Conservation (phyloP, 2,329 filamentous ascomycete genomes). For the Colletotrichum paranaense region DNA sequence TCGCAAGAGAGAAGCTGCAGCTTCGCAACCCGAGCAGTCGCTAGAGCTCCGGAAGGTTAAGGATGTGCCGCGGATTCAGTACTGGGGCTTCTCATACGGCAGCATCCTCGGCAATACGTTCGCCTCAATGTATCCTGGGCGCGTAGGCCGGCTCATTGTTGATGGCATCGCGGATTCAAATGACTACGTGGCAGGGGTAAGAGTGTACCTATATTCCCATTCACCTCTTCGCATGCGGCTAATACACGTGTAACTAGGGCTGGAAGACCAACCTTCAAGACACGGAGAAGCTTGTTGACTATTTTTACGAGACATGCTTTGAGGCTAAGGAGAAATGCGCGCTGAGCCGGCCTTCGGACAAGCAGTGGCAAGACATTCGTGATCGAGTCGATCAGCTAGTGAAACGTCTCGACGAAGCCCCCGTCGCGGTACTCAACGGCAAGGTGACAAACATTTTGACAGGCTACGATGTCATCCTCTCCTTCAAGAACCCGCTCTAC, state of each 20-base stretch:
- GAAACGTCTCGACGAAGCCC: constrained; percentile 41
- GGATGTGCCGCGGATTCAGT: constrained; percentile 49
- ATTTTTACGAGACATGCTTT: constrained; percentile 51
- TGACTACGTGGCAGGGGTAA: constrained; percentile 49
- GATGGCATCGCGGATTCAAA: constrained; percentile 51
- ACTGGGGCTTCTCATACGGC: constrained; percentile 62
- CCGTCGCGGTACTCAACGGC: constrained; percentile 39
- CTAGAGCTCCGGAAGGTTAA: background rate
- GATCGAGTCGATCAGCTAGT: constrained; percentile 47
- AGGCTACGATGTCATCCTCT: constrained; percentile 42
- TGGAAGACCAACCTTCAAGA: constrained; percentile 52
- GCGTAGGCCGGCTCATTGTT: constrained; percentile 54
- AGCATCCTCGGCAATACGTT: constrained; percentile 49
- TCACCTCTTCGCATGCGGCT: background rate
- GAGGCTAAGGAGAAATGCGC: constrained; percentile 43
- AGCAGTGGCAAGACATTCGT: constrained; percentile 42
- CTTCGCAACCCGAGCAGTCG: background rate
- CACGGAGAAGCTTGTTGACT: constrained; percentile 46
- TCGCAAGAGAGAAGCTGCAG: constrained; percentile 30
- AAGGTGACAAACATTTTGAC: constrained; percentile 44
- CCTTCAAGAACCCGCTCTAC: constrained; percentile 46
- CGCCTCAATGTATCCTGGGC: constrained; percentile 48
- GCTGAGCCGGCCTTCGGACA: constrained; percentile 42
- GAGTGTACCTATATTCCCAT: constrained; percentile 16
- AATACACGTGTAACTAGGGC: constrained; percentile 34